phyloP scores from a whole-genome alignment of 2,329 filamentous ascomycete genomes.

The Acephala macrosclerotiorum region DNA sequence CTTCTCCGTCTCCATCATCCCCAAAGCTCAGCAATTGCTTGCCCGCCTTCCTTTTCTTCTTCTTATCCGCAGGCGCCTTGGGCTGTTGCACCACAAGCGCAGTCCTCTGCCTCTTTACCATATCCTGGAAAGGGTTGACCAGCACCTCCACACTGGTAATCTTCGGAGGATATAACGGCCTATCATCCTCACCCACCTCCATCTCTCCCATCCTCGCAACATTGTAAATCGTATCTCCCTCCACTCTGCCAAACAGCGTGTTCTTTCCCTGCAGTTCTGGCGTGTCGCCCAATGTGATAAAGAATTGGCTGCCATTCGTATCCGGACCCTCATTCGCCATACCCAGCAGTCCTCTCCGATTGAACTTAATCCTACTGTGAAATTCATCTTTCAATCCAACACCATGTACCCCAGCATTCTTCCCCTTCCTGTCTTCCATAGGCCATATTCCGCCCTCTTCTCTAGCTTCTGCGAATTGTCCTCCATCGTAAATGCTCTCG shows the following conservation, averaged over 20 bases:
- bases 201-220: constrained; percentile 91
- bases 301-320: constrained; percentile 96
- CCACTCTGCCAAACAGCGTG: constrained; percentile 91
- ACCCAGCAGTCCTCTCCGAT: constrained; percentile 86
- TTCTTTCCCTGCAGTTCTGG: constrained; percentile 89
- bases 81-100: constrained; percentile 55
- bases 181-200: constrained; percentile 82
- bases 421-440: constrained; percentile 69
- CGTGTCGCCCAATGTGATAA: constrained; percentile 87
- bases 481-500: constrained; percentile 89
- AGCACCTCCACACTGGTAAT: constrained; percentile 78
- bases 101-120: constrained; percentile 73
- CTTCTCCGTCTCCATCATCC: constrained; percentile 60
- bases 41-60: constrained; percentile 75
- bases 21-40: constrained; percentile 84
- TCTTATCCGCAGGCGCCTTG: constrained; percentile 54
- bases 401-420: constrained; percentile 65
- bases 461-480: constrained; percentile 63
- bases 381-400: constrained; percentile 83
- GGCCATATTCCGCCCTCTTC: constrained; percentile 51
- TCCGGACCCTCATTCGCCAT: constrained; percentile 90
- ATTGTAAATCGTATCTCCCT: constrained; percentile 96
- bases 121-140: constrained; percentile 83
- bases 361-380: constrained; percentile 91
- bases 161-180: constrained; percentile 85